Evolutionary conservation across 2,329 filamentous ascomycete species (phyloP), one percentile per base, ranked within the genome.

Genomic region (Neofusicoccum laricinum): DNA sequence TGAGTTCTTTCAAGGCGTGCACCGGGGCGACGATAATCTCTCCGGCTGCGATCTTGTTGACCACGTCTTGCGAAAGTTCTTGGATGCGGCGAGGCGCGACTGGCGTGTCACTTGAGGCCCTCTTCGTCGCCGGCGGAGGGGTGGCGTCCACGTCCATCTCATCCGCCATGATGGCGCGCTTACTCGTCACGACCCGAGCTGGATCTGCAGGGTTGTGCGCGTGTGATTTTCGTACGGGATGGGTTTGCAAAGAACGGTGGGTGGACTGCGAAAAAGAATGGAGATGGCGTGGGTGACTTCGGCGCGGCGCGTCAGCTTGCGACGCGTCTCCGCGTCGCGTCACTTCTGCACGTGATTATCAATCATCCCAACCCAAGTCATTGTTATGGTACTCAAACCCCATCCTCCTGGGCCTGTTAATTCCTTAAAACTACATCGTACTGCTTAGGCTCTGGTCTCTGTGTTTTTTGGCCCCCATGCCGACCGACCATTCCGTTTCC

Each of bases 21-120:
- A 97, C 93, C 0, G 95, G 96, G 2, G 95, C 94, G 55, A 99
- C 93, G 66, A 99, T 99, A 71, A 99, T 99, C 77, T 99, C 95
- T 19, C 95, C 95, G 0, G 95, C 95, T 0, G 95, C 95, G 69
- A 99, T 99, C 77, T 98, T 99, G 82, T 98, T 99, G 69, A 99
- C 91, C 21, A 99, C 95, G 79, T 95, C 90, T 67, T 91, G 88
- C 72, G 96, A 91, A 30, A 99, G 85, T 14, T 94, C 90, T 88
- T 96, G 78, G 70, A 86, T 86, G 34, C 81, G 73, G 59, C 79
- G 76, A 43, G 76, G 78, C 58, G 68, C 69, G 12, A 17, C 17
- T 7, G 49, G 45, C 6, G 50, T 40, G 25, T 74, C 73, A 48
- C 77, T 74, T 53, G 71, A 73, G 66, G 75, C 76, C 46, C 76